Conservation (phyloP, 163 green algal genomes). For the Prototheca cutis region DNA sequence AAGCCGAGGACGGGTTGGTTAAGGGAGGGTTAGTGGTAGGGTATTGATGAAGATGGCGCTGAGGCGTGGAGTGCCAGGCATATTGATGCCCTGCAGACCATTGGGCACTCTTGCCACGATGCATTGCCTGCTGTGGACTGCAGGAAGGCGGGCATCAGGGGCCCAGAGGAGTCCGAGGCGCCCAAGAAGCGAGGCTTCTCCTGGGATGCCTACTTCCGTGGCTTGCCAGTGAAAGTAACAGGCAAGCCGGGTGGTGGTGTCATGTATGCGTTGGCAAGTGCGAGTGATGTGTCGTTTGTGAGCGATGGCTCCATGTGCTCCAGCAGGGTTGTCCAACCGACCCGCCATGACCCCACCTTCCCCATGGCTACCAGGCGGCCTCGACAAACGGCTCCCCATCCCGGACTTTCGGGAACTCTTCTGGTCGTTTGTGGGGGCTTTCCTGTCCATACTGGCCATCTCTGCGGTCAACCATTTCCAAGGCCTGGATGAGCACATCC, state of each 20-base stretch:
- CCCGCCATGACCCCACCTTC: too few relatives aligned
- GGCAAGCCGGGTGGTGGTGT: neutral
- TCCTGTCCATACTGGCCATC: constrained; percentile 52
- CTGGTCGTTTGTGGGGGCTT: constrained; percentile 40
- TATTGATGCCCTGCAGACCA: too few relatives aligned
- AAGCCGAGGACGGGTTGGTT: neutral
- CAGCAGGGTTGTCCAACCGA: too few relatives aligned
- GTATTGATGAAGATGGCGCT: too few relatives aligned
- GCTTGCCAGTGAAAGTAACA: neutral
- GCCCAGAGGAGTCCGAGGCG: neutral
- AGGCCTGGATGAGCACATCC: constrained; percentile 57
- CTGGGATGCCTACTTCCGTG: neutral
- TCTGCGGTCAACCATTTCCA: constrained; percentile 8
- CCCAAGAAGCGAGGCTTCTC: neutral
- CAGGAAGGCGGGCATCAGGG: neutral
- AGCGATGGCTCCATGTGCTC: neutral
- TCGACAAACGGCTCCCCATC: constrained; percentile 4
- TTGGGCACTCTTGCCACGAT: too few relatives aligned
- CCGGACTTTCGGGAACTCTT: constrained; percentile 4
- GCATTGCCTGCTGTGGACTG: neutral
- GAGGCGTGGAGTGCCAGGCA: too few relatives aligned
- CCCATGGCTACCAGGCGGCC: neutral
- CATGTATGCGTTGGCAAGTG: neutral
- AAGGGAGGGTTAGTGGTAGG: too few relatives aligned
- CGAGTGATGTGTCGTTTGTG: neutral